Conservation (phyloP, 2,329 filamentous ascomycete genomes). For the Cladophialophora bantiana region DNA sequence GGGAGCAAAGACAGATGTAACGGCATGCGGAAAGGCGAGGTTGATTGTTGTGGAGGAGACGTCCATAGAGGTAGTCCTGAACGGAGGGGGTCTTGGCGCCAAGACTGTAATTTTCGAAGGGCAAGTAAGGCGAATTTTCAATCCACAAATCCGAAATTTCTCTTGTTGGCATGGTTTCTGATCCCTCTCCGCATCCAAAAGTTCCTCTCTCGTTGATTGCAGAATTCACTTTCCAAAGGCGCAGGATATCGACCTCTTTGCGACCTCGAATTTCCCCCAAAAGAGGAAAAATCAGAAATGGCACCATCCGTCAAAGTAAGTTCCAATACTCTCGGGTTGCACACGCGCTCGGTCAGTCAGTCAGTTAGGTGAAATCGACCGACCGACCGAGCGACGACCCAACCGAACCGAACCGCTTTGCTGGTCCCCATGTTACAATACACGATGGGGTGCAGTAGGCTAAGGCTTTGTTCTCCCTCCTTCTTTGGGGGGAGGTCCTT, state of each 20-base stretch:
- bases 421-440: slow-evolving; percentile 66
- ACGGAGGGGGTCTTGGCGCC: neutral
- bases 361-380: no score
- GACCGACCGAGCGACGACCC: slow-evolving; percentile 31
- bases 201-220: neutral
- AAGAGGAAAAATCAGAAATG: slow-evolving; percentile 38
- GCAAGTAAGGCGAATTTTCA: slow-evolving; percentile 1
- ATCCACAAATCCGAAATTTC: slow-evolving; percentile 6
- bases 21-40: neutral
- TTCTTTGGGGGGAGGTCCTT: slow-evolving; percentile 41
- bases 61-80: no score
- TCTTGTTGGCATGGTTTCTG: neutral
- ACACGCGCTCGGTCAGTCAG: slow-evolving; percentile 28
- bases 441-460: slow-evolving; percentile 76
- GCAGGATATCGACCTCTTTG: slow-evolving; percentile 93
- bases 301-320: slow-evolving; percentile 38
- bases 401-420: slow-evolving; percentile 80
- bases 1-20: neutral
- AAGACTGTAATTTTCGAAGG: neutral
- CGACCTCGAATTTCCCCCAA: slow-evolving; percentile 51
- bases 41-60: neutral
- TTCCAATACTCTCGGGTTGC: slow-evolving; percentile 7
- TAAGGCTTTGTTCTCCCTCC: slow-evolving; percentile 68
- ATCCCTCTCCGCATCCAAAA: neutral
- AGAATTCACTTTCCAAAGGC: slow-evolving; percentile 50